phyloP scores from a whole-genome alignment of 768 basidiomycete species.

The Lepiota venenata region DNA sequence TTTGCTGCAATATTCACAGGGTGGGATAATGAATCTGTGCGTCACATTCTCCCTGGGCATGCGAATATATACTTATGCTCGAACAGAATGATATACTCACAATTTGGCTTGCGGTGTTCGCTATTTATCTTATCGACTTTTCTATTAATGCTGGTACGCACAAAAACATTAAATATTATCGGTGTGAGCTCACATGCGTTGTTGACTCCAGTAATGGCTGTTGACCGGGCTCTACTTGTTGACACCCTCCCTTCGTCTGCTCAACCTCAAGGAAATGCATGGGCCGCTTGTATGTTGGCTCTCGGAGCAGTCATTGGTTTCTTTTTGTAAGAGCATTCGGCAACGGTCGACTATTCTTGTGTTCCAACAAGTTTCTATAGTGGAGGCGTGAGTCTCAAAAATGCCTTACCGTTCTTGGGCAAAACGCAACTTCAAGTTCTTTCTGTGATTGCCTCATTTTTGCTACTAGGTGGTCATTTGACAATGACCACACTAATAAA shows the following conservation, averaged over 20 bases:
- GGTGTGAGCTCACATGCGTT: background rate
- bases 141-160: constrained; percentile 46
- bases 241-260: constrained; percentile 72
- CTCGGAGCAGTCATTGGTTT: constrained; percentile 85
- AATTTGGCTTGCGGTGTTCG: constrained; percentile 68
- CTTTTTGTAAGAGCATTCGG: constrained; percentile 61
- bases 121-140: constrained; percentile 55
- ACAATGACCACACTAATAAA: constrained; percentile 59
- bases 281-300: constrained; percentile 93
- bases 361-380: constrained; percentile 32
- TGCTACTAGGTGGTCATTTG: constrained; percentile 65
- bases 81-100: constrained; percentile 54
- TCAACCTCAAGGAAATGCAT: constrained; percentile 88
- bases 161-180: background rate
- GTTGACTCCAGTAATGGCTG: constrained; percentile 65
- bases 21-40: constrained; percentile 25
- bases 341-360: background rate
- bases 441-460: constrained; percentile 65
- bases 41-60: constrained; percentile 5
- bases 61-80: background rate
- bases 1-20: constrained; percentile 52
- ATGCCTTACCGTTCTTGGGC: constrained; percentile 70
- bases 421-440: constrained; percentile 79
- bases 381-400: constrained; percentile 76
- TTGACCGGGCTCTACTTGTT: constrained; percentile 88